These are phyloP conservation scores for Rhodotorula sp. DNA, from an alignment of 1,284 basidiomycete species.

Conservation along the genomic window DNA sequence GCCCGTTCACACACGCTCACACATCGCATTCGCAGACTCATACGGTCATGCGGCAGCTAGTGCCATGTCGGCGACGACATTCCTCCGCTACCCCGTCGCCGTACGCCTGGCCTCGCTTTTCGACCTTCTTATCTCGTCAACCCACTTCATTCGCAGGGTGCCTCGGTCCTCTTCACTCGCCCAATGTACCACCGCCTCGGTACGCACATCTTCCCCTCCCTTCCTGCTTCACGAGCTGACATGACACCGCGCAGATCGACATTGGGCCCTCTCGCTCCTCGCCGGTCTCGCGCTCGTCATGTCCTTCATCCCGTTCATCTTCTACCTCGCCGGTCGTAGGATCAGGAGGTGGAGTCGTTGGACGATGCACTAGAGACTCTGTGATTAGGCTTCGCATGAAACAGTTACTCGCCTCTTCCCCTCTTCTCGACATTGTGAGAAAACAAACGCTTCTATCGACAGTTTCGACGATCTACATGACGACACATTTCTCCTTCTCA, in stretches of 20 bases:
- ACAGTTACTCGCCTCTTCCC: too few species aligned
- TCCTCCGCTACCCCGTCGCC: conserved; percentile 19
- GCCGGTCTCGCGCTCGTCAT: conserved; percentile 3
- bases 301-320: conserved; percentile 4
- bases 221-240: too few species aligned
- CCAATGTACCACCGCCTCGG: conserved; percentile 11
- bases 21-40: neutral
- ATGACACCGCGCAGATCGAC: neutral
- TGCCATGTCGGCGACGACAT: conserved; percentile 4
- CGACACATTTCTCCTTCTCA: conserved; percentile 31
- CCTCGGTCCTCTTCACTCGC: conserved; percentile 17
- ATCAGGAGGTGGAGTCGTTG: conserved; percentile 9
- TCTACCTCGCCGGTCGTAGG: neutral
- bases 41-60: conserved; percentile 13
- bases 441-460: too few species aligned
- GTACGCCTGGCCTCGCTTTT: neutral
- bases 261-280: conserved; percentile 13
- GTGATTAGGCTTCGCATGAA: neutral
- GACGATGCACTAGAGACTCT: neutral
- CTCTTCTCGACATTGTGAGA: too few species aligned
- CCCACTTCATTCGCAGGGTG: neutral
- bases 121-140: too few species aligned
- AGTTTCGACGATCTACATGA: conserved; percentile 12
- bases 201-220: neutral
- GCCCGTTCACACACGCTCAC: neutral